phyloP scores from a whole-genome alignment of 2,329 filamentous ascomycete genomes.

The Verticillium nubilum region DNA sequence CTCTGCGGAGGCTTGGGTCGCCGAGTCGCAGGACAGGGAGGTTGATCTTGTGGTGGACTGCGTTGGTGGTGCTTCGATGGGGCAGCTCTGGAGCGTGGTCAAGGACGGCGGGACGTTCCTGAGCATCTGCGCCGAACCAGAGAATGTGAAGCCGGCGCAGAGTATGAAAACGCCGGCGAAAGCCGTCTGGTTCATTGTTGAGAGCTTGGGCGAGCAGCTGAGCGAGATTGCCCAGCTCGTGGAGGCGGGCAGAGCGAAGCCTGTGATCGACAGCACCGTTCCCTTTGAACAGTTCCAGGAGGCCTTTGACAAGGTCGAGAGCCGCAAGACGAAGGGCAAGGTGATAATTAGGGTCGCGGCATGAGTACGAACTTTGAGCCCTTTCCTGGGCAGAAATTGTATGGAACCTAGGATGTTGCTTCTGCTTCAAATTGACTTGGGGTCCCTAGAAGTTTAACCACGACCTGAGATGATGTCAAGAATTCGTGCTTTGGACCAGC shows the following conservation, averaged over 20 bases:
- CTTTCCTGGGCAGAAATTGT: too few relatives aligned
- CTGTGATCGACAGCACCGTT: conserved; percentile 31
- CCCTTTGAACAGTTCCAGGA: conserved; percentile 30
- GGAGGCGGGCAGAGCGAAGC: conserved; percentile 22
- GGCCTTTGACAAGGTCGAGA: conserved; percentile 30
- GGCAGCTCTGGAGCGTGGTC: conserved; percentile 26
- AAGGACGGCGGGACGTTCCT: conserved; percentile 25
- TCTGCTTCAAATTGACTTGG: too few relatives aligned
- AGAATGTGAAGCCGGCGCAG: conserved; percentile 20
- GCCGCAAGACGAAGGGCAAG: conserved; percentile 29
- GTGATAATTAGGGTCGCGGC: conserved; percentile 27
- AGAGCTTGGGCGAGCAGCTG: conserved; percentile 28
- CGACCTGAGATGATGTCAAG: too few relatives aligned
- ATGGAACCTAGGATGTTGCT: too few relatives aligned
- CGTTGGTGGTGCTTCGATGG: conserved; percentile 26
- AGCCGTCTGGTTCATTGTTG: conserved; percentile 30
- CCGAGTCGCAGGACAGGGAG: conserved; percentile 15
- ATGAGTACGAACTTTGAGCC: too few relatives aligned
- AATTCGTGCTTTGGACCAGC: too few relatives aligned
- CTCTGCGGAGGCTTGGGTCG: conserved; percentile 45
- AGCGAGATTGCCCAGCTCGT: conserved; percentile 26
- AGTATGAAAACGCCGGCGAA: conserved; percentile 21
- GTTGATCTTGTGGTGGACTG: conserved; percentile 30
- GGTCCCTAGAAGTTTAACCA: too few relatives aligned
- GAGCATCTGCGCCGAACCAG: conserved; percentile 24